Conservation (phyloP, 225 moss, liverwort and hornwort species). For the Neckera pumila region DNA sequence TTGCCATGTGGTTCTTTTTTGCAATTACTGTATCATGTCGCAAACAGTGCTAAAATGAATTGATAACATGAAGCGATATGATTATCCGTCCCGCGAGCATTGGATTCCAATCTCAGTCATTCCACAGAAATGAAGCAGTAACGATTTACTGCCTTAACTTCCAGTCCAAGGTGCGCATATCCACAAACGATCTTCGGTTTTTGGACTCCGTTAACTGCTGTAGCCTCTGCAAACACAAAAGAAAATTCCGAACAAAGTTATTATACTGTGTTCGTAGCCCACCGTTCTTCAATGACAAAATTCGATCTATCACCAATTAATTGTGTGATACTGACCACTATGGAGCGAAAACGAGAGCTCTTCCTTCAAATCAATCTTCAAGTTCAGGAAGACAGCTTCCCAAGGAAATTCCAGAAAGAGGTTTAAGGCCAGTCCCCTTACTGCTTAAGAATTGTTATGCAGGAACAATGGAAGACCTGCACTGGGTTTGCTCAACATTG, state of each 20-base stretch:
- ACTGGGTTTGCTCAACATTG: neutral
- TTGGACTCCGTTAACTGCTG: conserved; percentile 7
- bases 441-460: neutral
- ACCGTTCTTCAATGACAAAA: neutral
- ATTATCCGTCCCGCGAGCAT: neutral
- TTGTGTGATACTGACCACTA: neutral
- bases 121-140: neutral
- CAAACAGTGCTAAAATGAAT: neutral
- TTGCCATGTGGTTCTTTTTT: neutral
- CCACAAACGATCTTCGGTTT: neutral
- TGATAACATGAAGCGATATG: neutral
- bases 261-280: neutral
- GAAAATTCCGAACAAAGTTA: neutral
- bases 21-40: neutral
- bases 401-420: neutral
- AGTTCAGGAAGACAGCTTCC: neutral
- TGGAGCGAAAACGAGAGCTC: neutral
- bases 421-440: neutral
- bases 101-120: neutral
- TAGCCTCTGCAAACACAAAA: conserved; percentile 20
- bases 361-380: neutral
- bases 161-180: neutral
- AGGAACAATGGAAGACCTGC: neutral
- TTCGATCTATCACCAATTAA: neutral
- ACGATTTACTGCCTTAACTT: neutral